Evolutionary conservation across 192 early-diverging fungal species (phyloP).

Genomic region (Chytriomyces confervae): DNA sequence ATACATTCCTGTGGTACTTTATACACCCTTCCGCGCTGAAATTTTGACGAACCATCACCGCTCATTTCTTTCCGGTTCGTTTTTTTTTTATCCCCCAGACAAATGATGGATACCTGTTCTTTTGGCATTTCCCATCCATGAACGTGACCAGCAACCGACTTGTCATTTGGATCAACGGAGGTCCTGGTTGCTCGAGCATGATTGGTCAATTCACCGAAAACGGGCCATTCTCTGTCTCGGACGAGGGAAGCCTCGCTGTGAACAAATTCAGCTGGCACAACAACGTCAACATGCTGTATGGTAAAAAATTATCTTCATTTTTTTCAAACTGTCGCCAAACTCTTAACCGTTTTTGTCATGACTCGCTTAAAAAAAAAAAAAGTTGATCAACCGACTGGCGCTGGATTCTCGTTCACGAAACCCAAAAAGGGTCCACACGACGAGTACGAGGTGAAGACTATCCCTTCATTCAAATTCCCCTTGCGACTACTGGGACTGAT

Average conservation of each 20-base stretch:
- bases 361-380: too few species aligned
- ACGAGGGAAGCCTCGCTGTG: neutral
- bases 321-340: too few species aligned
- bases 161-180: slow-evolving; percentile 2
- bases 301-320: neutral
- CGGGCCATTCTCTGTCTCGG: neutral
- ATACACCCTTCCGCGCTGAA: neutral
- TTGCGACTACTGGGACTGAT: too few species aligned
- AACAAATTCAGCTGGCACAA: slow-evolving; percentile 2
- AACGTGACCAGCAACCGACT: neutral
- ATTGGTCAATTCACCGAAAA: slow-evolving; percentile 37
- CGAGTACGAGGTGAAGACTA: neutral
- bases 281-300: slow-evolving; percentile 6
- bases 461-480: neutral
- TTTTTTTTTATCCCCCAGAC: neutral
- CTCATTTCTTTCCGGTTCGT: neutral
- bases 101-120: neutral
- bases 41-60: too few species aligned
- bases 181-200: neutral
- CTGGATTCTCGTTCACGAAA: slow-evolving; percentile 50
- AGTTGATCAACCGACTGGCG: slow-evolving; percentile 74
- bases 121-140: slow-evolving; percentile 10
- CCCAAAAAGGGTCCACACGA: neutral
- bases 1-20: slow-evolving; percentile 5
- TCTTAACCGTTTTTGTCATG: too few species aligned